These are phyloP conservation scores for Tuber brumale DNA, from an alignment of 495 filamentous ascomycete species.

Conservation along the genomic window DNA sequence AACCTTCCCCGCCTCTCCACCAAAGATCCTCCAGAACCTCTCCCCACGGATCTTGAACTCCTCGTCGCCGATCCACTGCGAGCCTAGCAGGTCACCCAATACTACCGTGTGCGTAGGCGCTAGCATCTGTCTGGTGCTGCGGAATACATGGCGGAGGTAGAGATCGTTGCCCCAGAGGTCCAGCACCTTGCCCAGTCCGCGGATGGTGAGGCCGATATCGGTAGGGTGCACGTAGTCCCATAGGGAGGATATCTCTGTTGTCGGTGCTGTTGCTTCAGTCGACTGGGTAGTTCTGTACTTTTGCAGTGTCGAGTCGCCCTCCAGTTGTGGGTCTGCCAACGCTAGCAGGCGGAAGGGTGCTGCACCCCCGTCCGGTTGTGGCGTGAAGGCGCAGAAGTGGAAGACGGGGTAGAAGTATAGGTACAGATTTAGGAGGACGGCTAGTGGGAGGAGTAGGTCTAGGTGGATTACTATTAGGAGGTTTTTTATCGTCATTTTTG, in stretches of 20 bases:
- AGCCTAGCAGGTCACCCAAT: constrained; percentile 87
- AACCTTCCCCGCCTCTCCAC: constrained; percentile 52
- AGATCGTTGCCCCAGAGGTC: constrained; percentile 91
- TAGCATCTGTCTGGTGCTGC: constrained; percentile 64
- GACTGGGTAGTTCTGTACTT: constrained; percentile 38
- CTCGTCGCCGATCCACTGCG: constrained; percentile 82
- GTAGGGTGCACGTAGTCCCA: constrained; percentile 48
- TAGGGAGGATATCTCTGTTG: constrained; percentile 31
- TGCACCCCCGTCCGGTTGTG: constrained; percentile 44
- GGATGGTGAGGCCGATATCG: constrained; percentile 24
- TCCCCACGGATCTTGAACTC: constrained; percentile 68
- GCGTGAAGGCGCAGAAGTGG: constrained; percentile 72
- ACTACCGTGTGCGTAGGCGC: constrained; percentile 81
- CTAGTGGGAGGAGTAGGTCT: constrained; percentile 60
- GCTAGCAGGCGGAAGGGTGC: constrained; percentile 83
- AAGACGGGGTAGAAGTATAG: constrained; percentile 86
- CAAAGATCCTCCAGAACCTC: constrained; percentile 81
- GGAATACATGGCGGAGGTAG: constrained; percentile 88
- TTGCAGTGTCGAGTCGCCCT: constrained; percentile 77
- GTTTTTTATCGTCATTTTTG: constrained; percentile 44
- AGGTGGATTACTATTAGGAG: constrained; percentile 40
- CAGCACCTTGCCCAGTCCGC: constrained; percentile 59
- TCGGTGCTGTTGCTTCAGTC: too few species aligned
- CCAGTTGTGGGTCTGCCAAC: constrained; percentile 89
- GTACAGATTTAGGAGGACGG: constrained; percentile 62